Evolutionary conservation across 2,329 filamentous ascomycete species (phyloP), one percentile per base, ranked within the genome.

Genomic region (Cordyceps farinosa): DNA sequence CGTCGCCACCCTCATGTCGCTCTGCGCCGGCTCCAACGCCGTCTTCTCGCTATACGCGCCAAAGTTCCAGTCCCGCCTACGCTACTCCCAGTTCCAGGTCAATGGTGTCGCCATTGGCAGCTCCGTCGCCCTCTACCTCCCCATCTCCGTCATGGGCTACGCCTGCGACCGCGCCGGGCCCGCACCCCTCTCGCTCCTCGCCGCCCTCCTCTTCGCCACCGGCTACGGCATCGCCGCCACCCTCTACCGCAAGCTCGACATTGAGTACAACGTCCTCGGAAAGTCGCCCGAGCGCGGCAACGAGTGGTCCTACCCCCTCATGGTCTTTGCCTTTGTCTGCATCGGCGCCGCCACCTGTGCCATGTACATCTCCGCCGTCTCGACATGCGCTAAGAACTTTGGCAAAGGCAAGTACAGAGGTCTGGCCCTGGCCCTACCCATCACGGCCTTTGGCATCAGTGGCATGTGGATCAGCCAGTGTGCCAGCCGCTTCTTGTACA

Each of bases 341-440:
- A 87, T 99, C 64, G 95, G 95, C 1, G 84, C 89, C 66, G 94
- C 87, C 5, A 97, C 94, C 0, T 91, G 90, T 67, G 87, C 86
- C 74, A 92, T 98, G 87, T 99, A 98, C 75, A 82, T 98, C 62
- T 85, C 88, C 57, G 89, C 92, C 2, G 89, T 99, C n/a, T 94
- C 94, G 7, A 96, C 94, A 0, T 97, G 92, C 72, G 95, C 95
- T 42, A 99, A 99, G 86, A 99, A 98, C 78, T 99, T 98, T 77
- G 93, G 93, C 55, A 87, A 90, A 65, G 92, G 92, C 4, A 90
- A 89, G 71, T 89, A 96, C 71, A 90, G 94, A 70, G 95, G 95
- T 0, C 79, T 99, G 57, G 94, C 96, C 65, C 82, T 99, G 62
- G 93, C 94, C 1, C 83, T 91, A 65, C 95, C 95, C 1, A 97